Evolutionary conservation across 2,329 filamentous ascomycete genomes (phyloP), one percentile per base, ranked within the genome.

Genomic region (Zymoseptoria ardabiliae): DNA sequence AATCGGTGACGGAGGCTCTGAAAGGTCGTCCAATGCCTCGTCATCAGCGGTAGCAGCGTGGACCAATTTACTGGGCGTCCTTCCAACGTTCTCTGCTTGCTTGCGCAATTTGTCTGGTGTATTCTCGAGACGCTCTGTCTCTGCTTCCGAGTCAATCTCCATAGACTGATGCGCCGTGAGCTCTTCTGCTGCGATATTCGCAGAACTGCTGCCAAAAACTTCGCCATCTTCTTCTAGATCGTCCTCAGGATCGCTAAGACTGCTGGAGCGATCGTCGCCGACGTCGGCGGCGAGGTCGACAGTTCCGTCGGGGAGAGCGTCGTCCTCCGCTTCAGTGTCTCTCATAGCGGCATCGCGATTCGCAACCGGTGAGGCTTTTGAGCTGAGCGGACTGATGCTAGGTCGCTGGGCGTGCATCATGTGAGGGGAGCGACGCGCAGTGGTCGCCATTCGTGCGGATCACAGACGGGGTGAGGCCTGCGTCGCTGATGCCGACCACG

Each of bases 221-320:
- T 65, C 65, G 22, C 67, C 66, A 19, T 71, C 70, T 45, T 82
- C 87, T 63, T 89, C 85, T 17, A 45, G 13, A 45, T 45, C 35
- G 69, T 96, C 90, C 70, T 92, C 91, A 58, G 96, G 89, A 69
- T 97, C 93, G 77, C 91, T 97, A 68, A 97, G 81, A 69, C 91
- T 94, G 75, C 93, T 97, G 48, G 92, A 97, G 56, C 89, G 81
- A 72, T 73, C 69, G 57, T 72, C 68, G 53, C 60, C 56, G n/a
- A 65, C 51, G 48, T 69, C 66, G 58, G 62, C 66, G 53, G 63
- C 57, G 13, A 66, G 64, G 60, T 64, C 65, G 49, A 54, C 61
- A 49, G 17, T 17, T 25, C 20, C 35, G 48, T 50, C 49, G n/a
- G 52, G 50, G 49, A 21, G 20, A 45, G 17, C 45, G 19, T 53